Evolutionary conservation across 2,329 filamentous ascomycete genomes (phyloP).

Genomic region (Phaeosphaeria sp.): DNA sequence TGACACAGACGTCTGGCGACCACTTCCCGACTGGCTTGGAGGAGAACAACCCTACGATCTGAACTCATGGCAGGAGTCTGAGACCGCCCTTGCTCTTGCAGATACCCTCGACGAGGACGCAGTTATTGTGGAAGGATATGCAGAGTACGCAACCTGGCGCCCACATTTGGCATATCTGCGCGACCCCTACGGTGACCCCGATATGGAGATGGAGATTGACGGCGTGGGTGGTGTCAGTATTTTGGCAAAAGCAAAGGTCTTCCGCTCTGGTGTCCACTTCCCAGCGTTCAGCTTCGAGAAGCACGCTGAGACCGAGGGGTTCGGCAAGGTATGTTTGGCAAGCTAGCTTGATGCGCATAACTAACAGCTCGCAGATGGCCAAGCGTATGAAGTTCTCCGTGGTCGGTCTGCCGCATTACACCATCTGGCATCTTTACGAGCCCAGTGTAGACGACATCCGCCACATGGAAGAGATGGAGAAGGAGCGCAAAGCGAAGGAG

Average conservation of each 20-base stretch:
- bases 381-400: conserved; percentile 96
- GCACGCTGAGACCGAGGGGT: conserved; percentile 97
- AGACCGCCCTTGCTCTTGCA: conserved; percentile 90
- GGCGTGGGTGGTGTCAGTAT: conserved; percentile 98
- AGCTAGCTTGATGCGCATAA: not conserved
- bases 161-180: conserved; percentile 96
- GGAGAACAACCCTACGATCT: conserved; percentile 98
- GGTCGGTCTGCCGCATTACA: conserved; percentile 94
- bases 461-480: conserved; percentile 99
- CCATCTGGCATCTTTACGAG: conserved; percentile 99
- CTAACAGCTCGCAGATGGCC: conserved; percentile 75
- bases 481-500: conserved; percentile 80
- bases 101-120: conserved; percentile 97
- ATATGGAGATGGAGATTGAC: conserved; percentile 99
- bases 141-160: conserved; percentile 97
- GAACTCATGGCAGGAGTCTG: conserved; percentile 99
- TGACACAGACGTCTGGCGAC: conserved; percentile 81
- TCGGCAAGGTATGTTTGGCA: conserved; percentile 79
- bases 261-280: conserved; percentile 94
- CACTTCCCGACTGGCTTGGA: conserved; percentile 97
- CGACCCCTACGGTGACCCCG: conserved; percentile 95
- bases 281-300: conserved; percentile 98
- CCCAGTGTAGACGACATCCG: conserved; percentile 97
- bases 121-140: conserved; percentile 98
- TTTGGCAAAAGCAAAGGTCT: conserved; percentile 92